Percentiles rank a stretch among this genome's conserved stretches.
phyloP scores from a whole-genome alignment of 257 asterid genomes.

The Solanum appendiculatum region DNA sequence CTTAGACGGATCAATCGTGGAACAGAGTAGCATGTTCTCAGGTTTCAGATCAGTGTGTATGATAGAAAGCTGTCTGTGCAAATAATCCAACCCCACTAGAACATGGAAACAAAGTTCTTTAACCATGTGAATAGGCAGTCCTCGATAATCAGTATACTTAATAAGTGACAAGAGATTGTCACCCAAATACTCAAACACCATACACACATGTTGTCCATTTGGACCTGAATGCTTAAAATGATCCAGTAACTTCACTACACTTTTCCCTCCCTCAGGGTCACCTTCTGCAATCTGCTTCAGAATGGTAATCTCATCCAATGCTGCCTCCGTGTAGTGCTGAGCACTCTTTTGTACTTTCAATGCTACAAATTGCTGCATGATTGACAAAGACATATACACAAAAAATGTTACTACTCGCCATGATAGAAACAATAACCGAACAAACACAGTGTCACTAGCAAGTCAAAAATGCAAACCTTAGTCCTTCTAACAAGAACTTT shows the following conservation, averaged over 20 bases:
- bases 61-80: conserved; percentile 81
- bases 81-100: conserved; percentile 80
- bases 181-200: conserved; percentile 91
- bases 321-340: conserved; percentile 88
- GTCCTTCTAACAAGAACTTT: background rate
- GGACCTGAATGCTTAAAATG: conserved; percentile 94
- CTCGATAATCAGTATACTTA: conserved; percentile 70
- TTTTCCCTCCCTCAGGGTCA: conserved; percentile 64
- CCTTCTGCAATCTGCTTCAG: conserved; percentile 81
- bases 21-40: conserved; percentile 66
- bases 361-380: conserved; percentile 45
- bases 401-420: background rate
- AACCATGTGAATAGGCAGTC: conserved; percentile 68
- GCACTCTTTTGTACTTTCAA: conserved; percentile 90
- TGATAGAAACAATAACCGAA: background rate
- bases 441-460: background rate
- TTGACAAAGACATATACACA: background rate
- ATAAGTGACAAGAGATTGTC: conserved; percentile 81
- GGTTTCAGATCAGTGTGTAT: conserved; percentile 98
- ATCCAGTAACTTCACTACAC: conserved; percentile 89
- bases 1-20: conserved; percentile 67
- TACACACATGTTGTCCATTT: conserved; percentile 87
- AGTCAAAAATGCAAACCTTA: background rate
- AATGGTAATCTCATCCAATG: conserved; percentile 86
- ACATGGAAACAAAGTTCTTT: conserved; percentile 76